Conservation (phyloP, 257 asterid species). For the Salvia miltiorrhiza region DNA sequence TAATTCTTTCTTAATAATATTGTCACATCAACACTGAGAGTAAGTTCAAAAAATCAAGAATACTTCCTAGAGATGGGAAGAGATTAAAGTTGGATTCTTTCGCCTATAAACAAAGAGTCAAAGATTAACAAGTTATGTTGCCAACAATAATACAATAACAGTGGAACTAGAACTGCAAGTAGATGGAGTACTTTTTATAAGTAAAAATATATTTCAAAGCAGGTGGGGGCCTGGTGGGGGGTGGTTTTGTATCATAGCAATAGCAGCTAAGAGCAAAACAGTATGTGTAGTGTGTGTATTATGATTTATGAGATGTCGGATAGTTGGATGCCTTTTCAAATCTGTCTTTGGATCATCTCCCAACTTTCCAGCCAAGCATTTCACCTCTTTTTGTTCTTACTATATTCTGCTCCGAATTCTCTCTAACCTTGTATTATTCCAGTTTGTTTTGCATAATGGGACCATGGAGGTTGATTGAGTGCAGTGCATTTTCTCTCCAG, state of each 20-base stretch:
- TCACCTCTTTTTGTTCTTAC: slow-evolving; percentile 35
- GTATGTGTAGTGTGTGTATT: neutral
- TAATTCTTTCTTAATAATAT: neutral
- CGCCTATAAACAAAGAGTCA: neutral
- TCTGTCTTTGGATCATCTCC: slow-evolving; percentile 27
- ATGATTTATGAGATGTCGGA: slow-evolving; percentile 42
- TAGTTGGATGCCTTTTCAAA: slow-evolving; percentile 26
- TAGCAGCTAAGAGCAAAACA: slow-evolving; percentile 11
- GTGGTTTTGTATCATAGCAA: neutral
- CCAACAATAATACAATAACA: slow-evolving; percentile 5
- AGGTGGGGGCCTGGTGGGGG: neutral
- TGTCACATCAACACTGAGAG: neutral
- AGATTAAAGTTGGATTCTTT: neutral
- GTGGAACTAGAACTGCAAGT: neutral
- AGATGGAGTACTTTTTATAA: neutral
- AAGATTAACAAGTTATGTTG: slow-evolving; percentile 7
- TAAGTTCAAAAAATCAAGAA: neutral
- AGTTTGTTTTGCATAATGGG: slow-evolving; percentile 9
- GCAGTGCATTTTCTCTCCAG: slow-evolving; percentile 7
- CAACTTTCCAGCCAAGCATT: slow-evolving; percentile 44
- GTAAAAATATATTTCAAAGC: neutral
- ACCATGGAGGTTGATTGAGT: neutral
- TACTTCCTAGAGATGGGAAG: neutral
- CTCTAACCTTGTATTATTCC: neutral
- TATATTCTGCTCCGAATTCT: slow-evolving; percentile 16